Conservation (phyloP, 805 yeast genomes). For the Torulaspora indica region DNA sequence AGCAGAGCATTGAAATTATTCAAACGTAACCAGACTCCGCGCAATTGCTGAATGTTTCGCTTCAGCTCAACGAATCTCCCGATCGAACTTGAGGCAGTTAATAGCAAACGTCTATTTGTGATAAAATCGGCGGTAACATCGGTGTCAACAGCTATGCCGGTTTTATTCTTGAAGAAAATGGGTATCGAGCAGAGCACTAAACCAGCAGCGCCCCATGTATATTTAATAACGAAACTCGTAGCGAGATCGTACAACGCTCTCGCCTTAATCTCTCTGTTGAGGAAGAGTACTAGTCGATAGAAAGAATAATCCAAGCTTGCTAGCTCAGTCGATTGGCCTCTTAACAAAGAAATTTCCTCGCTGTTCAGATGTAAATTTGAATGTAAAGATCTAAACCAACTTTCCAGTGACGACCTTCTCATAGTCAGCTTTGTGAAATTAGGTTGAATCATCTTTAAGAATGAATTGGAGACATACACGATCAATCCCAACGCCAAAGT, state of each 20-base stretch:
- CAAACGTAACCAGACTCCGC: slow-evolving; percentile 76
- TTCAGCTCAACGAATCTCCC: slow-evolving; percentile 83
- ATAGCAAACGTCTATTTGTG: slow-evolving; percentile 76
- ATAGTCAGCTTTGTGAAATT: slow-evolving; percentile 80
- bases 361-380: slow-evolving; percentile 70
- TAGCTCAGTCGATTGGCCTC: slow-evolving; percentile 76
- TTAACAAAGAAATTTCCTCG: slow-evolving; percentile 83
- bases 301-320: slow-evolving; percentile 73
- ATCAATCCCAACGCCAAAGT: slow-evolving; percentile 71
- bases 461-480: slow-evolving; percentile 73
- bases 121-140: slow-evolving; percentile 75
- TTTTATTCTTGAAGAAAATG: slow-evolving; percentile 55
- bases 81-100: slow-evolving; percentile 82
- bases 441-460: slow-evolving; percentile 75
- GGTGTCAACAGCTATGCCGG: slow-evolving; percentile 12
- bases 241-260: slow-evolving; percentile 77
- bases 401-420: slow-evolving; percentile 73
- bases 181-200: slow-evolving; percentile 83
- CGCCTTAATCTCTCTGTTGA: slow-evolving; percentile 68
- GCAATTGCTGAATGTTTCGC: slow-evolving; percentile 74
- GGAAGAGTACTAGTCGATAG: slow-evolving; percentile 73
- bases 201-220: slow-evolving; percentile 96
- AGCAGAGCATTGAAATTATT: slow-evolving; percentile 64
- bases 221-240: slow-evolving; percentile 83
- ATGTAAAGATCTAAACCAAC: slow-evolving; percentile 76